Conservation (phyloP, 495 filamentous ascomycete genomes). For the Aspergillus saccharolyticus region DNA sequence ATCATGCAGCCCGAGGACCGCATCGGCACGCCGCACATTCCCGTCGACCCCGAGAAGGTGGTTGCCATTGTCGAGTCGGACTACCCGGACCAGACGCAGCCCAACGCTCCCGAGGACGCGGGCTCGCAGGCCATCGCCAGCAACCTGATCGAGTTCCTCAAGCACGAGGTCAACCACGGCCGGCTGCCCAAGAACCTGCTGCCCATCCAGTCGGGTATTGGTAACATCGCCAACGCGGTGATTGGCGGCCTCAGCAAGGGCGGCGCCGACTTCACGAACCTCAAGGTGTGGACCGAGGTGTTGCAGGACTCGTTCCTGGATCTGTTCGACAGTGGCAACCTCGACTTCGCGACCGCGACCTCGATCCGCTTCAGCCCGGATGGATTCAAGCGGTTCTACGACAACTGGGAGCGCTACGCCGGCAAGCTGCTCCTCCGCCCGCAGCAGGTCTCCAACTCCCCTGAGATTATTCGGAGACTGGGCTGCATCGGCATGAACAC, state of each 20-base stretch:
- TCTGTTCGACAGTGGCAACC: constrained; percentile 83
- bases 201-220: constrained; percentile 84
- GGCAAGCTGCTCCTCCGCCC: constrained; percentile 81
- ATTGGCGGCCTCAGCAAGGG: constrained; percentile 75
- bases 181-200: constrained; percentile 74
- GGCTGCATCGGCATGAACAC: constrained; percentile 96
- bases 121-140: constrained; percentile 65
- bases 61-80: constrained; percentile 81
- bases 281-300: constrained; percentile 92
- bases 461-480: constrained; percentile 85
- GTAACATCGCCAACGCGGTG: constrained; percentile 93
- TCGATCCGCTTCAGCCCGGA: constrained; percentile 89
- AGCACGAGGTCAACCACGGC: constrained; percentile 72
- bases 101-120: constrained; percentile 72
- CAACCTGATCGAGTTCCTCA: constrained; percentile 82
- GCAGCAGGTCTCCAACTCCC: constrained; percentile 87
- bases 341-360: constrained; percentile 89
- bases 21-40: constrained; percentile 78
- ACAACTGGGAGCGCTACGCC: constrained; percentile 74
- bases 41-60: constrained; percentile 84
- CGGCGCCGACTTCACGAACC: constrained; percentile 75
- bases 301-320: constrained; percentile 92
- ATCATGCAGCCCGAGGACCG: constrained; percentile 76
- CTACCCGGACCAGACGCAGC: constrained; percentile 76
- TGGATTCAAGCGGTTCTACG: constrained; percentile 90